phyloP scores from a whole-genome alignment of 2,329 filamentous ascomycete genomes.

The Epicoccum sorghinum region DNA sequence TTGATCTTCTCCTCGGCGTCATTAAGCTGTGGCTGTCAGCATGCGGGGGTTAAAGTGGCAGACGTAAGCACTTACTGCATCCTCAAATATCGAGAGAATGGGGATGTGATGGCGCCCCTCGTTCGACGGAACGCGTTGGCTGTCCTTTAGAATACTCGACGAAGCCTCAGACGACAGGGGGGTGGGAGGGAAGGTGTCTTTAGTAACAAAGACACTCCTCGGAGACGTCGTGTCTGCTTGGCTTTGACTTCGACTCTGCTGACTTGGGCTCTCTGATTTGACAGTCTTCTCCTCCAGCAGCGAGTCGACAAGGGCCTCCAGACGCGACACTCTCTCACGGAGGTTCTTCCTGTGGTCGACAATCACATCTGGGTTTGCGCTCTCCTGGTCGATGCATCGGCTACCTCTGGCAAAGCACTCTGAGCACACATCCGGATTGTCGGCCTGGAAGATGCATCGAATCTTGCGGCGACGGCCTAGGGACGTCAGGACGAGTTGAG shows the following conservation, averaged over 20 bases:
- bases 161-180: constrained; percentile 43
- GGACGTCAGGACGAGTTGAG: constrained; percentile 28
- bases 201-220: constrained; percentile 25
- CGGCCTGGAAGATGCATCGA: constrained; percentile 53
- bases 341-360: constrained; percentile 53
- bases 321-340: constrained; percentile 50
- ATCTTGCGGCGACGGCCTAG: constrained; percentile 58
- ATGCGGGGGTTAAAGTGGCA: background rate
- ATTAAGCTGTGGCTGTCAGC: constrained; percentile 39
- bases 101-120: constrained; percentile 44
- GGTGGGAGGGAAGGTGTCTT: constrained; percentile 40
- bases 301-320: constrained; percentile 50
- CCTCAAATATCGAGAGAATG: constrained; percentile 48
- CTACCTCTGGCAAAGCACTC: constrained; percentile 55
- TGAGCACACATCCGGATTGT: constrained; percentile 50
- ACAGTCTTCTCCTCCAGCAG: constrained; percentile 45
- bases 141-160: constrained; percentile 27
- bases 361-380: constrained; percentile 48
- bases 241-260: constrained; percentile 11
- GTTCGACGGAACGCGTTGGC: constrained; percentile 27
- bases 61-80: constrained; percentile 39
- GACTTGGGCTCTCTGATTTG: constrained; percentile 36
- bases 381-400: constrained; percentile 54
- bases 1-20: constrained; percentile 42
- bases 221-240: constrained; percentile 38